phyloP scores from a whole-genome alignment of 495 filamentous ascomycete genomes.

The Xylaria castorea region DNA sequence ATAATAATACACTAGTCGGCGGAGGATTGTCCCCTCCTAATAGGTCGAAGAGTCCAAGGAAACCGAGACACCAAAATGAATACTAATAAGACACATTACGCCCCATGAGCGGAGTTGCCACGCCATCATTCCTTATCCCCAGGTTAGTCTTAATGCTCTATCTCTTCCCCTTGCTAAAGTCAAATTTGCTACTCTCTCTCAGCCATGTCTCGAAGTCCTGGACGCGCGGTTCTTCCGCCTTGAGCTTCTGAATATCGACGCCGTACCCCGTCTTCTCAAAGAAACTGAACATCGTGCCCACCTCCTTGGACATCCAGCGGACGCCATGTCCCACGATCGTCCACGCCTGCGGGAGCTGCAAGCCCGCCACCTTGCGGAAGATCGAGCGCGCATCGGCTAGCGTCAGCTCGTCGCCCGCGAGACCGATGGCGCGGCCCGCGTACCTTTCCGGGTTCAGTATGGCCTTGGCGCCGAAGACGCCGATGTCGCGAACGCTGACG shows the following conservation, averaged over 20 bases:
- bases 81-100: not conserved
- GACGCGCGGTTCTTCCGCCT: conserved; percentile 56
- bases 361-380: conserved; percentile 59
- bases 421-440: conserved; percentile 53
- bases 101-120: not conserved
- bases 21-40: not conserved
- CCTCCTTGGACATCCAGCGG: conserved; percentile 54
- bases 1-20: not conserved
- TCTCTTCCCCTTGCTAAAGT: conserved; percentile 19
- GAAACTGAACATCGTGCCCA: conserved; percentile 68
- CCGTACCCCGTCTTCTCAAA: conserved; percentile 67
- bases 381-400: conserved; percentile 54
- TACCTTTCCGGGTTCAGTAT: conserved; percentile 50
- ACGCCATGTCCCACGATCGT: conserved; percentile 45
- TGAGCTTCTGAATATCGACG: conserved; percentile 62
- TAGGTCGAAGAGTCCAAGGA: not conserved
- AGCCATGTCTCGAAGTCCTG: conserved; percentile 68
- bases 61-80: not conserved
- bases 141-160: not conserved
- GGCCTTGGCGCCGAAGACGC: conserved; percentile 64
- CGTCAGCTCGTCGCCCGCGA: conserved; percentile 68
- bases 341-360: conserved; percentile 58
- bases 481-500: conserved; percentile 67
- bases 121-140: not conserved
- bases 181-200: conserved; percentile 58